Conservation (phyloP, 257 asterid genomes). For the Plantago ovata region DNA sequence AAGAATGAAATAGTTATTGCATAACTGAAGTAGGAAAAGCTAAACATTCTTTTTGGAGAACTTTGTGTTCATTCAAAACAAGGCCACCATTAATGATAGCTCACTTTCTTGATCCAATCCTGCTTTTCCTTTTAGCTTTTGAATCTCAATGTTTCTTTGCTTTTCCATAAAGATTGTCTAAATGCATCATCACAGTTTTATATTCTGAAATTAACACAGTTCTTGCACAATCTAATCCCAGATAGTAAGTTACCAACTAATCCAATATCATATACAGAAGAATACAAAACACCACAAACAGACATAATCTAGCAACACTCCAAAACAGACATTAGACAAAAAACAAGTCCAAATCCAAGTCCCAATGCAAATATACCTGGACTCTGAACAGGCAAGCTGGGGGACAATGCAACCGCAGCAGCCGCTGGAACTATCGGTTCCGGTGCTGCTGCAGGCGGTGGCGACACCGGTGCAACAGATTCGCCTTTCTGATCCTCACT, state of each 20-base stretch:
- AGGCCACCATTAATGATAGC: conserved; percentile 27
- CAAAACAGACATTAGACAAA: conserved; percentile 39
- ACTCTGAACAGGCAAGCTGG: conserved; percentile 36
- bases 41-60: conserved; percentile 20
- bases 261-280: conserved; percentile 35
- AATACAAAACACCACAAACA: conserved; percentile 49
- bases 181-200: conserved; percentile 29
- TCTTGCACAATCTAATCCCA: conserved; percentile 30
- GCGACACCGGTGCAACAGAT: conserved; percentile 27
- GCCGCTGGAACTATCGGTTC: conserved; percentile 19
- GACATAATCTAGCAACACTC: conserved; percentile 45
- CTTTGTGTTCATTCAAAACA: conserved; percentile 23
- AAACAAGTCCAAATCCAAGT: conserved; percentile 23
- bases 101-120: conserved; percentile 25
- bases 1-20: conserved; percentile 8
- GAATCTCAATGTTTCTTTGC: conserved; percentile 33
- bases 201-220: conserved; percentile 17
- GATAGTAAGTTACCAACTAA: conserved; percentile 6
- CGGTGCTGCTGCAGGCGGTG: conserved; percentile 20
- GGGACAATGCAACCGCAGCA: conserved; percentile 22
- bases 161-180: conserved; percentile 34
- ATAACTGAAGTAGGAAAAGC: conserved; percentile 23
- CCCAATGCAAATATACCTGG: conserved; percentile 49
- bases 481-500: conserved; percentile 34
- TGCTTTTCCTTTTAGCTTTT: conserved; percentile 31